Evolutionary conservation across 306 rosid species (phyloP).

Genomic region (Fragaria iinumae): DNA sequence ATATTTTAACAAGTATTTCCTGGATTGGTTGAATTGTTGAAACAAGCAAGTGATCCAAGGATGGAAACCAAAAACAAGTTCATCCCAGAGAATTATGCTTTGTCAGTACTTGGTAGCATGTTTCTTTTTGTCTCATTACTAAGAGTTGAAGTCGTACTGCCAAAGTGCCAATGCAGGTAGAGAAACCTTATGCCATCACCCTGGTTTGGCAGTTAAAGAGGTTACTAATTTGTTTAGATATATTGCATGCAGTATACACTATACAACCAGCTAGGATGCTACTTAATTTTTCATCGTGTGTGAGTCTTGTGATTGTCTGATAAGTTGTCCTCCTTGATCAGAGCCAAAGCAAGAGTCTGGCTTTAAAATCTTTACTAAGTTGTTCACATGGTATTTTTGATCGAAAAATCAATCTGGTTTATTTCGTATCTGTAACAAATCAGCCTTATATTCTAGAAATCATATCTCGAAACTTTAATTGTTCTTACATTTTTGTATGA

Average conservation of each 20-base stretch:
- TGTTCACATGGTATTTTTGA: too few relatives aligned
- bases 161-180: neutral
- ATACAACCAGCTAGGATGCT: too few relatives aligned
- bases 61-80: conserved; percentile 20
- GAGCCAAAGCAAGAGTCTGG: neutral
- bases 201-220: neutral
- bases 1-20: conserved; percentile 19
- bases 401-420: too few relatives aligned
- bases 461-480: neutral
- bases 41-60: conserved; percentile 18
- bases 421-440: too few relatives aligned
- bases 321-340: neutral
- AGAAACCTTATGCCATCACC: neutral
- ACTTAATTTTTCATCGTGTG: too few relatives aligned
- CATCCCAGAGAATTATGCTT: neutral
- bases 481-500: neutral
- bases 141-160: neutral
- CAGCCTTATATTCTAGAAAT: neutral
- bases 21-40: neutral
- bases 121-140: neutral
- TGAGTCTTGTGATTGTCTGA: too few relatives aligned
- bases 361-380: neutral
- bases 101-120: neutral
- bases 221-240: too few relatives aligned
- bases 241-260: too few relatives aligned